Percentiles rank a stretch among this genome's conserved stretches.
Evolutionary conservation across 2,329 filamentous ascomycete genomes (phyloP).

Genomic region (Epichloe coenophiala): DNA sequence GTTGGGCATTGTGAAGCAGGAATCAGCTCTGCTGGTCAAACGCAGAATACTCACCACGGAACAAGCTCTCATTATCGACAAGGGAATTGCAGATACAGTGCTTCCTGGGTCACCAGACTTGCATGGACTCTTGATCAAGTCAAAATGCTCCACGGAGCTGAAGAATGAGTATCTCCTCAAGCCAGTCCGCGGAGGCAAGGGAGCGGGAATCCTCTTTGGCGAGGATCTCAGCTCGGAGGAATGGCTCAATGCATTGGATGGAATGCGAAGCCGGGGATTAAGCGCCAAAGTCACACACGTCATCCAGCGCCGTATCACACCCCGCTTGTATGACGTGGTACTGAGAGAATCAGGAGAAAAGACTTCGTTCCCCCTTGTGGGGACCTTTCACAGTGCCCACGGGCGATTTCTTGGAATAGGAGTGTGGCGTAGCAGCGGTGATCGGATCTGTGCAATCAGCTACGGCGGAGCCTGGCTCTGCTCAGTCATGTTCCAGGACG

Average conservation of each 20-base stretch:
- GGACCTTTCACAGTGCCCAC: too few species aligned
- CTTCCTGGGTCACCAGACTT: constrained; percentile 18
- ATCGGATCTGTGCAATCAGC: too few species aligned
- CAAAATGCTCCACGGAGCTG: constrained; percentile 4
- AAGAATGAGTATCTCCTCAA: constrained; percentile 23
- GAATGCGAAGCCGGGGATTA: constrained; percentile 5
- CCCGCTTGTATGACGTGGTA: constrained; percentile 17
- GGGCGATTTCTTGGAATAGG: too few species aligned
- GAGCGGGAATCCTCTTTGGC: constrained; percentile 26
- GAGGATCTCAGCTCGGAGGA: constrained; percentile 17
- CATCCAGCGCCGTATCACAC: constrained; percentile 18
- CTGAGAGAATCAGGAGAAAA: too few species aligned
- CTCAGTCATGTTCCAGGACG: too few species aligned
- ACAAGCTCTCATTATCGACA: constrained; percentile 15
- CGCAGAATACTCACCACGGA: constrained; percentile 13
- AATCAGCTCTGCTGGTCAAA: constrained; percentile 15
- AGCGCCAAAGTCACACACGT: constrained; percentile 11
- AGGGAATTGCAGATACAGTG: constrained; percentile 20
- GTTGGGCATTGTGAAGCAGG: constrained; percentile 24
- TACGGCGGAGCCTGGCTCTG: too few species aligned
- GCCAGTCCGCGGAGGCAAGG: constrained; percentile 23
- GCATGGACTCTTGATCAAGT: constrained; percentile 8
- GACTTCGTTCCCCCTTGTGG: too few species aligned
- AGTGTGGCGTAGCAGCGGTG: too few species aligned
- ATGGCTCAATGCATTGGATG: constrained; percentile 15